These are phyloP conservation scores for Talaromyces sp. DNA, from an alignment of 2,329 filamentous ascomycete genomes.

Conservation along the genomic window DNA sequence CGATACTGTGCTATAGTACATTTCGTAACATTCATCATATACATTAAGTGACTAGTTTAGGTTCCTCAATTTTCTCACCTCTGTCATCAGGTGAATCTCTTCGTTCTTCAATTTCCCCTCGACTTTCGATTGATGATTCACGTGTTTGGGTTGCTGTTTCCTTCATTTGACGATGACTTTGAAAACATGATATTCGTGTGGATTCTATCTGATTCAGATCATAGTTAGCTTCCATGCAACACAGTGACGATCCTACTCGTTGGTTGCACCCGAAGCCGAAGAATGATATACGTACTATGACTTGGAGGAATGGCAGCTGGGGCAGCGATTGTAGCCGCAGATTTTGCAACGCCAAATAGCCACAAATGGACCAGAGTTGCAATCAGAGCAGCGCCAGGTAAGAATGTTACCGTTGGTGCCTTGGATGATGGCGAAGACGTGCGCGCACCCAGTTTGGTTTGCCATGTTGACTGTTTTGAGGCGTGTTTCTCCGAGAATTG, in stretches of 20 bases:
- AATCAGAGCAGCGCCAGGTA: slow-evolving; percentile 44
- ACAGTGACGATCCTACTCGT: not conserved
- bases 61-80: not conserved
- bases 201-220: not conserved
- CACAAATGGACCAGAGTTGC: slow-evolving; percentile 40
- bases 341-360: slow-evolving; percentile 45
- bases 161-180: not conserved
- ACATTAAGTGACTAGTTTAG: not conserved
- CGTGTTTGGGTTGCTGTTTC: not conserved
- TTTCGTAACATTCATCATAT: not conserved
- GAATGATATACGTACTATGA: slow-evolving; percentile 1
- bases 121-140: not conserved
- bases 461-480: slow-evolving; percentile 29
- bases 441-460: slow-evolving; percentile 36
- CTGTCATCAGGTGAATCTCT: not conserved
- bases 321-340: slow-evolving; percentile 42
- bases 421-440: slow-evolving; percentile 40
- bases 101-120: not conserved
- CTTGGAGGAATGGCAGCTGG: slow-evolving; percentile 28
- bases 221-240: not conserved
- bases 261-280: not conserved
- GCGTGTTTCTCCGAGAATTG: not conserved
- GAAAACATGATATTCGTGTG: not conserved
- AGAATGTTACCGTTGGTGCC: slow-evolving; percentile 43
- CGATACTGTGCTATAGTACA: slow-evolving; percentile 2